Conservation (phyloP, 768 basidiomycete genomes). For the Russula abietina region DNA sequence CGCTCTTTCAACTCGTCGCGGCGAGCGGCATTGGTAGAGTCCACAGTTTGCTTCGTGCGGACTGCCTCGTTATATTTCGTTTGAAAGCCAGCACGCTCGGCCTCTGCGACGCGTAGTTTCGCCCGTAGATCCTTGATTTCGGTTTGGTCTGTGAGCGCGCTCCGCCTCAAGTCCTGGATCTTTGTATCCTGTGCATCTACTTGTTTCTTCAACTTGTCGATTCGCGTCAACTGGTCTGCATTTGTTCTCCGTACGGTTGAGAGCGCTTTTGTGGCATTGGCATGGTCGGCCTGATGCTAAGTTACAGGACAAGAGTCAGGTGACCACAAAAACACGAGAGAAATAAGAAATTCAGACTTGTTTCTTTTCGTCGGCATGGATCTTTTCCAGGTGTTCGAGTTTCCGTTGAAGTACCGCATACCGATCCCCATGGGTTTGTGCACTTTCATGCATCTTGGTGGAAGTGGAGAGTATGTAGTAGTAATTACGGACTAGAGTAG, state of each 20-base stretch:
- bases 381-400: slow-evolving; percentile 55
- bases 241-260: slow-evolving; percentile 41
- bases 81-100: slow-evolving; percentile 47
- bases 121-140: slow-evolving; percentile 58
- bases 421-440: slow-evolving; percentile 35
- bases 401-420: slow-evolving; percentile 54
- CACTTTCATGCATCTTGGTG: slow-evolving; percentile 7
- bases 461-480: background rate
- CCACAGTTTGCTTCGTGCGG: slow-evolving; percentile 47
- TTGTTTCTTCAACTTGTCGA: slow-evolving; percentile 61
- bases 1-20: slow-evolving; percentile 51
- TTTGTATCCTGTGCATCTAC: slow-evolving; percentile 50
- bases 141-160: slow-evolving; percentile 42
- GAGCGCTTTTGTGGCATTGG: slow-evolving; percentile 53
- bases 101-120: slow-evolving; percentile 52
- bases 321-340: slow-evolving; percentile 6
- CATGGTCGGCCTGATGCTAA: slow-evolving; percentile 58
- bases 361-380: slow-evolving; percentile 64
- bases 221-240: slow-evolving; percentile 46
- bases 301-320: slow-evolving; percentile 8
- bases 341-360: slow-evolving; percentile 38
- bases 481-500: background rate
- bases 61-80: slow-evolving; percentile 47
- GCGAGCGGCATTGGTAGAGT: slow-evolving; percentile 43
- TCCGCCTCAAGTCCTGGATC: slow-evolving; percentile 55